These are phyloP conservation scores for Setaria italica DNA, from an alignment of 202 grass and related monocot genomes.

Conservation along the genomic window DNA sequence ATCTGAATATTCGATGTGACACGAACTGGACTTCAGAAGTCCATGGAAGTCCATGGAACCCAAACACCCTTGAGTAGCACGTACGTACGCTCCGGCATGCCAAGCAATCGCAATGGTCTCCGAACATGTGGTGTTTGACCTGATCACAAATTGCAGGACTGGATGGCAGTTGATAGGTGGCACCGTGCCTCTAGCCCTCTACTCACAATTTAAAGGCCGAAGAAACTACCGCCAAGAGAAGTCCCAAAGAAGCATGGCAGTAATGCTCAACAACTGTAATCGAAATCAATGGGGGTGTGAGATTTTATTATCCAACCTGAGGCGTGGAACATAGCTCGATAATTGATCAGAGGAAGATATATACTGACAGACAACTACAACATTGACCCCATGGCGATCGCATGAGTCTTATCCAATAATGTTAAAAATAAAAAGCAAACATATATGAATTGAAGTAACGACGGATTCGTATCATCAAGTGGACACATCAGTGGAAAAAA, in stretches of 20 bases:
- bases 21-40: too few species aligned
- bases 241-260: not conserved
- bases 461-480: not conserved
- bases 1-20: too few species aligned
- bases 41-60: too few species aligned
- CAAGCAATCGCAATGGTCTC: slow-evolving; percentile 3
- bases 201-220: too few species aligned
- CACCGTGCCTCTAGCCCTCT: too few species aligned
- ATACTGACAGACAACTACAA: too few species aligned
- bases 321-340: not conserved
- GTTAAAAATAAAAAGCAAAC: not conserved
- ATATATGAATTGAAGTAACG: not conserved
- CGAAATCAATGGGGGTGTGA: not conserved
- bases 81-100: not conserved
- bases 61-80: too few species aligned
- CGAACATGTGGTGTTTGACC: not conserved
- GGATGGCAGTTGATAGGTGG: not conserved
- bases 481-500: not conserved
- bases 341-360: not conserved
- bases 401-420: slow-evolving; percentile 23
- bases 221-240: not conserved
- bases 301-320: not conserved
- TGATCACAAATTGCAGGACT: not conserved
- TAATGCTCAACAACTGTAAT: not conserved
- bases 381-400: slow-evolving; percentile 10